These are phyloP conservation scores for Neoconidiobolus thromboides DNA, from an alignment of 371 early-diverging fungal species.

Conservation along the genomic window DNA sequence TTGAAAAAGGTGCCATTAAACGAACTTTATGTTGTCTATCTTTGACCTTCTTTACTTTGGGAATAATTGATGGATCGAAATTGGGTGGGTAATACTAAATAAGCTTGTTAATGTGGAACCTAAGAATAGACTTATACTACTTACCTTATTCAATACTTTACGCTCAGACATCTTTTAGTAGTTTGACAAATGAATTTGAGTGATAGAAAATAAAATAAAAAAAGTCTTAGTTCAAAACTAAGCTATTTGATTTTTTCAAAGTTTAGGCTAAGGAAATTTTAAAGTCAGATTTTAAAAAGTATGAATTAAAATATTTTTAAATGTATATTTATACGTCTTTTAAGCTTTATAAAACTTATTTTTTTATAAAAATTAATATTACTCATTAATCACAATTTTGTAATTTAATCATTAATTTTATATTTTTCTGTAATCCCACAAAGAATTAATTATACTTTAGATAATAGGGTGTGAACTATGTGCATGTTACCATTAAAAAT, in stretches of 20 bases:
- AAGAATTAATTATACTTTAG: no score
- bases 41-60: slow-evolving; percentile 54
- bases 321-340: no score
- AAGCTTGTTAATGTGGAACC: slow-evolving; percentile 18
- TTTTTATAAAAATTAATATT: no score
- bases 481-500: no score
- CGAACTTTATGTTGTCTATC: slow-evolving; percentile 83
- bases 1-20: slow-evolving; percentile 92
- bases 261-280: no score
- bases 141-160: slow-evolving; percentile 9
- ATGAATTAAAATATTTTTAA: no score
- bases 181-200: background rate
- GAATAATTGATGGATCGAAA: slow-evolving; percentile 66
- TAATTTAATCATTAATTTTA: no score
- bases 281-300: no score
- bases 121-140: background rate
- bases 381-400: no score
- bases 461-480: no score
- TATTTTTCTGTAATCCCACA: no score
- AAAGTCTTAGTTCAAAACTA: background rate
- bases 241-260: background rate
- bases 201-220: background rate
- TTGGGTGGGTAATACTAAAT: slow-evolving; percentile 92
- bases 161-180: slow-evolving; percentile 6
- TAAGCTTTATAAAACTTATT: no score